Percentiles rank a stretch among this genome's conserved stretches.
phyloP scores from a whole-genome alignment of 306 rosid genomes.

The Sindora glabra region DNA sequence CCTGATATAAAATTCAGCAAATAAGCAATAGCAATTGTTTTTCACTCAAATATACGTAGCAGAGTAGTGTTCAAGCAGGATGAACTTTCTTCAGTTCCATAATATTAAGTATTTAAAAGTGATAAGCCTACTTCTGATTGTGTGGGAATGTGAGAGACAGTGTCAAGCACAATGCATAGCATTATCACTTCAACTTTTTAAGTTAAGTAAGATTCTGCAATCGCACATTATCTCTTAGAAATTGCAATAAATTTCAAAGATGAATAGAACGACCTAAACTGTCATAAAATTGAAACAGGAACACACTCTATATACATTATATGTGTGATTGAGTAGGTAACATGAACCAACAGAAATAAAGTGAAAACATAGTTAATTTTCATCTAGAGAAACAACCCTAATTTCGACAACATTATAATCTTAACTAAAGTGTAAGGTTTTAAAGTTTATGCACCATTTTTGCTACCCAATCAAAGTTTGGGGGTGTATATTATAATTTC shows the following conservation, averaged over 20 bases:
- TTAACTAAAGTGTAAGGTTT: too few relatives aligned
- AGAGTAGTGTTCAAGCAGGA: neutral
- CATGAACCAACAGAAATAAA: too few relatives aligned
- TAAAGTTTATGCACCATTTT: too few relatives aligned
- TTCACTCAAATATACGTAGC: neutral
- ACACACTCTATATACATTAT: too few relatives aligned
- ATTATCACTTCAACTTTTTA: neutral
- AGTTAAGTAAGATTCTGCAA: neutral
- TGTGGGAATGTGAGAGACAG: neutral
- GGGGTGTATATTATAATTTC: too few relatives aligned
- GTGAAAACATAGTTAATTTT: neutral
- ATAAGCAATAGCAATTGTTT: conserved; percentile 8
- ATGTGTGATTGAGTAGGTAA: too few relatives aligned
- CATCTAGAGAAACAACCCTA: neutral
- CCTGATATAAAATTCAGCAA: conserved; percentile 7
- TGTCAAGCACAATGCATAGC: neutral
- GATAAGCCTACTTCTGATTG: neutral
- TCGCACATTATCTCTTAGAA: too few relatives aligned
- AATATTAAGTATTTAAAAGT: neutral
- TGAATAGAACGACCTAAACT: neutral
- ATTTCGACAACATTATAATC: neutral
- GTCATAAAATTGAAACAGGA: too few relatives aligned
- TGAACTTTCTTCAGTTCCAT: neutral
- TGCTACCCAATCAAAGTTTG: too few relatives aligned
- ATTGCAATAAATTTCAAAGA: neutral